A percentile compares a stretch with the other conserved stretches of the same genome.
These are phyloP conservation scores for Telfairia occidentalis DNA, from an alignment of 331 rosid species.

Conservation along the genomic window DNA sequence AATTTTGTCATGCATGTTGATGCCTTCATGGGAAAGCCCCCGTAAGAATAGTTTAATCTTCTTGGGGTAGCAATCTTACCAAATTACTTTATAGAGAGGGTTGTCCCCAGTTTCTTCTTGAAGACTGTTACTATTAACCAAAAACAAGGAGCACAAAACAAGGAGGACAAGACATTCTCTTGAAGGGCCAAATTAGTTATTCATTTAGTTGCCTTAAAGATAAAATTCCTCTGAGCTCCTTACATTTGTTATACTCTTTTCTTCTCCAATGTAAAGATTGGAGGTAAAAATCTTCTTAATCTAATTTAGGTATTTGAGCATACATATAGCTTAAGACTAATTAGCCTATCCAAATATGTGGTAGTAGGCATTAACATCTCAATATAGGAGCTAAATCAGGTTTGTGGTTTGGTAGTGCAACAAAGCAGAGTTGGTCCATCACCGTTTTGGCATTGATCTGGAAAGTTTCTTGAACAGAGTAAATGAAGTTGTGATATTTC, in stretches of 20 bases:
- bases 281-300: not conserved
- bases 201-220: not conserved
- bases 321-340: not conserved
- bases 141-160: not conserved
- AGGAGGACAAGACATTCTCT: not conserved
- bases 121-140: not conserved
- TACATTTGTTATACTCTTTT: not conserved
- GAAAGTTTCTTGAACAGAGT: not conserved
- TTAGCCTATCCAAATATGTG: not conserved
- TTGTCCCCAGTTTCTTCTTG: not conserved
- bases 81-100: too few relatives aligned
- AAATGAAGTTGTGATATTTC: not conserved
- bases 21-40: too few relatives aligned
- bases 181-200: not conserved
- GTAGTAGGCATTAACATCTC: not conserved
- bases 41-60: too few relatives aligned
- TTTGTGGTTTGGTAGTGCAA: not conserved
- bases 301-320: not conserved
- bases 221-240: not conserved
- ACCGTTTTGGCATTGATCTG: not conserved
- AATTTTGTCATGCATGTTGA: too few relatives aligned
- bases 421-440: not conserved
- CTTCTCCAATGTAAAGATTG: not conserved
- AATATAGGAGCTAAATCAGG: not conserved
- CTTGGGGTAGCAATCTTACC: too few relatives aligned